Evolutionary conservation across 306 rosid species (phyloP).

Genomic region (Fragaria nilgerrensis): DNA sequence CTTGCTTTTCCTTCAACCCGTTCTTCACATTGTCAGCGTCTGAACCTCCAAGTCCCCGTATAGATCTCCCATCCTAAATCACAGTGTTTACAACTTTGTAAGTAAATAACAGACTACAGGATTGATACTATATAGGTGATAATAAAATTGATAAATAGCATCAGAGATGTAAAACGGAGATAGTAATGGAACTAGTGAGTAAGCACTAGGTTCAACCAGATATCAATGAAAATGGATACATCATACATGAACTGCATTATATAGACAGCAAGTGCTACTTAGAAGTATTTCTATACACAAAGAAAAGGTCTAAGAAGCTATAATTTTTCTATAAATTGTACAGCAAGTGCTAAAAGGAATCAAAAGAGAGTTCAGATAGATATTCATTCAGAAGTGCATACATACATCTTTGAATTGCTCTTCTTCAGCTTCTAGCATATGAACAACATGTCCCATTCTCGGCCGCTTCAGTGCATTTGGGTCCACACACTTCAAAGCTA

Average conservation of each 20-base stretch:
- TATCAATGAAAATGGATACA: neutral
- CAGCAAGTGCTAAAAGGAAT: neutral
- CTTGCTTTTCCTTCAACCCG: slow-evolving; percentile 39
- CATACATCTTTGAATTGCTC: slow-evolving; percentile 69
- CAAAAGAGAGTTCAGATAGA: slow-evolving; percentile 10
- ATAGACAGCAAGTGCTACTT: neutral
- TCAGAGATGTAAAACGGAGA: neutral
- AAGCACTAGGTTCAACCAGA: neutral
- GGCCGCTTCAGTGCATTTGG: slow-evolving; percentile 82
- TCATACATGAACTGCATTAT: neutral
- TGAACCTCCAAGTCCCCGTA: slow-evolving; percentile 39
- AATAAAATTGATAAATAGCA: neutral
- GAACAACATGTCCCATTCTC: slow-evolving; percentile 84
- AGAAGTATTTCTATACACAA: neutral
- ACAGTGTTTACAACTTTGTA: slow-evolving; percentile 21
- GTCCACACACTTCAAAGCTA: slow-evolving; percentile 82
- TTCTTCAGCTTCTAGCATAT: slow-evolving; percentile 95
- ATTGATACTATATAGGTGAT: neutral
- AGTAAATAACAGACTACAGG: slow-evolving; percentile 6
- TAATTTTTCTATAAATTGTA: neutral
- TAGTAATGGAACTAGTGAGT: neutral
- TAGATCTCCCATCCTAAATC: slow-evolving; percentile 52
- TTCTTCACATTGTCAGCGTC: slow-evolving; percentile 32
- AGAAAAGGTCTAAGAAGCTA: neutral
- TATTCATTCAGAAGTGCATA: slow-evolving; percentile 23